Evolutionary conservation across 495 filamentous ascomycete species (phyloP), one percentile per base, ranked within the genome.

Genomic region (Xylaria telfairii): DNA sequence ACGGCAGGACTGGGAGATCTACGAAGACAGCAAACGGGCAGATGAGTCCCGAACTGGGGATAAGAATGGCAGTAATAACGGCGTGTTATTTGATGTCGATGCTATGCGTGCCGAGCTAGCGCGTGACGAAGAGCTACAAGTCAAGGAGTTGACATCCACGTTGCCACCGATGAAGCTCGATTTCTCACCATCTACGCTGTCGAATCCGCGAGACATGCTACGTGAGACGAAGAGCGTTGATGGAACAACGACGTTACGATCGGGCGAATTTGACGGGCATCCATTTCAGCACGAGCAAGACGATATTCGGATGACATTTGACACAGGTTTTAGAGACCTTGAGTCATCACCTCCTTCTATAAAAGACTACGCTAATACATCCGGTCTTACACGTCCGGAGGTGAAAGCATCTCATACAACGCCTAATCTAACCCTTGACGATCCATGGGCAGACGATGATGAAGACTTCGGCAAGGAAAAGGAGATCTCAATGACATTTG

Each of bases 1-100:
- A 77, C 95, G 95, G 83, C 94, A 96, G 75, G 92, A 92, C 49
- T 99, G 96, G 96, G 96, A 99, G 77, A 93, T 92, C 3, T 99
- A 99, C 76, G 92, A 97, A 60, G 87, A 90, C 44, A 80, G 71
- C 12, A 84, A 77, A 53, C 79, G 74, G 3, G 76, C 74, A 6
- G 71, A 77, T 12, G 72, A 69, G 34, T 74, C 75, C 9, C 62
- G 76, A 15, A 82, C 75, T 46, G 81, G 84, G 51, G 82, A 87
- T 24, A 80, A 73, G 56, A 79, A 84, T 10, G 81, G 81, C 32
- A 81, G 80, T 65, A 86, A 88, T 44, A 80, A 86, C 62, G 83
- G 83, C 61, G 92, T 98, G 1, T 83, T 99, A 12, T 99, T 99
- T 74, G 96, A 99, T 76, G 90, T 98, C 62, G 96, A 99, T 75